Conservation (phyloP, 192 early-diverging fungal genomes). For the Backusella macrospora region DNA sequence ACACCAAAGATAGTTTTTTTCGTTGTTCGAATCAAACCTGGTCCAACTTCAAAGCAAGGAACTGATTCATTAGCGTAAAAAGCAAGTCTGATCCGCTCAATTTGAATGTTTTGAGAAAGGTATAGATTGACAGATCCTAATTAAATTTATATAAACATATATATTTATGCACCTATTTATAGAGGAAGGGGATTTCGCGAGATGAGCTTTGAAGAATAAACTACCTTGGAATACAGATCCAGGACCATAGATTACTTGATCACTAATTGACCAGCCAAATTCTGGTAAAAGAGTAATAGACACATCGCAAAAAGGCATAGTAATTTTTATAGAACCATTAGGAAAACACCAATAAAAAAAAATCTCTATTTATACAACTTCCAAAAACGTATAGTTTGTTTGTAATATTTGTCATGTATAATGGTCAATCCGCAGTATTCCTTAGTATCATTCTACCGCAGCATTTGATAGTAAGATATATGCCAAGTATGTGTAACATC, state of each 20-base stretch:
- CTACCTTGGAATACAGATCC: slow-evolving; percentile 32
- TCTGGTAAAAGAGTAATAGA: neutral
- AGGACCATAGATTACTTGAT: slow-evolving; percentile 24
- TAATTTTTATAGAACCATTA: neutral
- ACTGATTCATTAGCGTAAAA: slow-evolving; percentile 5
- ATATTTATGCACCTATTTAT: neutral
- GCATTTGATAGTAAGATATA: neutral
- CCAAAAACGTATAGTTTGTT: neutral
- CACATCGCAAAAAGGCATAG: neutral
- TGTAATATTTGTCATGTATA: neutral
- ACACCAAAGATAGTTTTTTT: slow-evolving; percentile 9
- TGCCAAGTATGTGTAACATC: neutral
- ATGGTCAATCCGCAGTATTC: slow-evolving; percentile 1
- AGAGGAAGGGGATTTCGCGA: neutral
- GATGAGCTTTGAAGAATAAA: neutral
- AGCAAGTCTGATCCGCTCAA: neutral
- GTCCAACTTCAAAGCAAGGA: neutral
- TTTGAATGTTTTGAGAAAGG: neutral
- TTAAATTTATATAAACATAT: neutral
- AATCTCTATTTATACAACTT: slow-evolving; percentile 3
- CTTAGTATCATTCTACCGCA: neutral
- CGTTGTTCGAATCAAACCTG: neutral
- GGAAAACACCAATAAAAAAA: neutral
- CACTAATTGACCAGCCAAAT: slow-evolving; percentile 5
- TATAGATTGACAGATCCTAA: neutral